Evolutionary conservation across 2,329 filamentous ascomycete genomes (phyloP), one percentile per base, ranked within the genome.

Genomic region (Pseudocercospora musae): DNA sequence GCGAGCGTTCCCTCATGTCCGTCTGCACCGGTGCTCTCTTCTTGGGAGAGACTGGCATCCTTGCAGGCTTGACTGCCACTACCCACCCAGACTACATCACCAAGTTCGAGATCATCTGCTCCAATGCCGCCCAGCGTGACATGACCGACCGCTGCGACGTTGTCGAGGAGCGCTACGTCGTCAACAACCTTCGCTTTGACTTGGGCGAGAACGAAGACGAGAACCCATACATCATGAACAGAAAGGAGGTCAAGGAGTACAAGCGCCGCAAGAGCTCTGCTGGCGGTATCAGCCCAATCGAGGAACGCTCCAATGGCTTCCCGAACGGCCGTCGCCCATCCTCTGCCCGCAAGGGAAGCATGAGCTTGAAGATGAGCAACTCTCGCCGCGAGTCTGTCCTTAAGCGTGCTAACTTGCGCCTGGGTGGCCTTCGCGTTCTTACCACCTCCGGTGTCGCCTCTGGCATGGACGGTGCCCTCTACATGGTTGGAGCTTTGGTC

Each of bases 171-270:
- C 85, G 91, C 73, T 96, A 95, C 74, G 91, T 96, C 20, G 91
- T 96, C 76, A 96, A 96, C 83, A 95, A 96, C 78, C 87, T 92
- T 63, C 89, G 91, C 70, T 96, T 94, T 76, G 91, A 95, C 71
- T 81, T 95, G 48, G 84, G 83, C 69, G 89, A 89, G 64, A 87
- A 93, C 73, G 86, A 90, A 72, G 89, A 93, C 66, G 88, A 92
- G 77, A 94, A 91, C 77, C 90, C 90, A 31, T 94, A 94, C 78
- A 88, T 95, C 75, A 84, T 90, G 71, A 87, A 85, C 80, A 90
- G 89, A 82, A 85, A 86, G 62, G 69, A 74, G 67, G 68, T 71
- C 64, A 73, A 73, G 67, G 88, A 90, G 69, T 69, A 72, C 60
- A 81, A 83, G 67, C 74, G 74, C 65, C 68, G 73, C 56, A 74